phyloP scores from a whole-genome alignment of 176 grass and related monocot species.

The Carex pumila region DNA sequence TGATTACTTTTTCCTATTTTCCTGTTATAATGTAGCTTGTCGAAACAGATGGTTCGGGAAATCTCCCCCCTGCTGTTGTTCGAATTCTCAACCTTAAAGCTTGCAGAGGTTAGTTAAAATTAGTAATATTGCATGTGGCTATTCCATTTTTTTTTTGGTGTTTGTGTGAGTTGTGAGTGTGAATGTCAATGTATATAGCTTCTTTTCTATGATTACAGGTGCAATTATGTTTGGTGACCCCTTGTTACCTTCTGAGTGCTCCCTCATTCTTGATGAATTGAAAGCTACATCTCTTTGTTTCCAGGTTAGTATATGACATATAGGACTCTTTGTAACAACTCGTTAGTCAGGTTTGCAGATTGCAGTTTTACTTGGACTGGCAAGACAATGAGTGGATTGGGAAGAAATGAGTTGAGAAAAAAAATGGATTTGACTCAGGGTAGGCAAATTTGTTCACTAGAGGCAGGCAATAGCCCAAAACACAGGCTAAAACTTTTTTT shows the following conservation, averaged over 20 bases:
- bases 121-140: neutral
- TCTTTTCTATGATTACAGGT: constrained; percentile 32
- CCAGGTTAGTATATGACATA: constrained; percentile 51
- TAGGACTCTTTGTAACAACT: neutral
- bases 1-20: constrained; percentile 10
- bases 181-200: neutral
- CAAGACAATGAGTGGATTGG: too few relatives aligned
- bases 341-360: neutral
- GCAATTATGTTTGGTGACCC: constrained; percentile 98
- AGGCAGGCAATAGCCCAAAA: too few relatives aligned
- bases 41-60: constrained; percentile 72
- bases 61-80: constrained; percentile 63
- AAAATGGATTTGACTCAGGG: too few relatives aligned
- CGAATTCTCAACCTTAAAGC: constrained; percentile 88
- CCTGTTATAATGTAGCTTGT: constrained; percentile 51
- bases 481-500: too few relatives aligned
- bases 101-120: constrained; percentile 59
- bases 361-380: neutral
- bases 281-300: constrained; percentile 90
- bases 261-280: constrained; percentile 82
- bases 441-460: too few relatives aligned
- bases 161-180: neutral
- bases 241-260: constrained; percentile 78
- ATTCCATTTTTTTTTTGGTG: neutral
- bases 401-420: too few relatives aligned